Percentiles rank a stretch among this genome's conserved stretches.
These are phyloP conservation scores for Solanum infundibuliforme DNA, from an alignment of 257 asterid genomes.

Conservation along the genomic window DNA sequence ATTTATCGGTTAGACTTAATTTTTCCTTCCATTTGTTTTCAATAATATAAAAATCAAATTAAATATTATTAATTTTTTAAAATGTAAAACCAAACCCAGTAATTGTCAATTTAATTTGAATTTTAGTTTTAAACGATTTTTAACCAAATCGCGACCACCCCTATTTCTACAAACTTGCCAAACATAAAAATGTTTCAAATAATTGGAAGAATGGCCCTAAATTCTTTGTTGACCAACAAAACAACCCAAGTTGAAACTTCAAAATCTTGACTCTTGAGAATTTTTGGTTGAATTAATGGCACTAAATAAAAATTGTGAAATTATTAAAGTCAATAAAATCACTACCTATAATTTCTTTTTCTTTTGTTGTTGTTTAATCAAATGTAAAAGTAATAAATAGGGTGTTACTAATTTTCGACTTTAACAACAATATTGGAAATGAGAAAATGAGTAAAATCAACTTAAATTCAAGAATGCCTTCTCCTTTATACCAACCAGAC, in stretches of 20 bases:
- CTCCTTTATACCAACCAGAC: background rate
- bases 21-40: too few species aligned
- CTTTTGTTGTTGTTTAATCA: background rate
- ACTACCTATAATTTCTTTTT: background rate
- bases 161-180: background rate
- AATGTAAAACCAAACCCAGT: background rate
- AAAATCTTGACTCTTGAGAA: background rate
- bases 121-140: background rate
- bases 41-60: too few species aligned
- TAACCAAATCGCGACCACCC: background rate
- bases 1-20: too few species aligned
- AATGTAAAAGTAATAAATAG: background rate
- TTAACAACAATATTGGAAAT: background rate
- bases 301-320: background rate
- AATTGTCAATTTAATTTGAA: background rate
- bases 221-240: background rate
- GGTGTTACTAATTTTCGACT: background rate
- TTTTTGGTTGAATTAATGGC: background rate
- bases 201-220: background rate
- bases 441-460: background rate
- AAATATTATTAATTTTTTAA: too few species aligned
- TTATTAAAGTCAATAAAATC: background rate
- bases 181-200: background rate
- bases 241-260: background rate
- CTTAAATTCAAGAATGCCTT: background rate